Conservation (phyloP, 306 rosid species). For the Psophocarpus tetragonolobus region DNA sequence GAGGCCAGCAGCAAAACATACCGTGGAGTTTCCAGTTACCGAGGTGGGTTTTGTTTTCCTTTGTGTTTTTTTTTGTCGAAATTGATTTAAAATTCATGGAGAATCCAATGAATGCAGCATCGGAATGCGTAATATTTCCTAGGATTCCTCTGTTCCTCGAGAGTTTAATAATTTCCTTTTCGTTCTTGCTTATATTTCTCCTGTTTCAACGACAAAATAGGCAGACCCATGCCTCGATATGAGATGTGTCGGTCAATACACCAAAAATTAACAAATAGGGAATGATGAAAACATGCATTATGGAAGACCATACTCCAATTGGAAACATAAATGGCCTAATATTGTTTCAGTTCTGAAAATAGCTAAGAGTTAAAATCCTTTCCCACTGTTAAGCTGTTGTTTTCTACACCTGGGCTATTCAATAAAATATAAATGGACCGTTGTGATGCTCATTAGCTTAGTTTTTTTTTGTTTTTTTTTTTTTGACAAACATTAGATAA, state of each 20-base stretch:
- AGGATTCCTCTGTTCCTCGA: constrained; percentile 39
- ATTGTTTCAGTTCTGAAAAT: not conserved
- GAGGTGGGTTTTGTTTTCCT: constrained; percentile 49
- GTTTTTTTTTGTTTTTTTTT: too few species aligned
- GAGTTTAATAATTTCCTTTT: not conserved
- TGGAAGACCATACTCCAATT: not conserved
- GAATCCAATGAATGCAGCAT: constrained; percentile 32
- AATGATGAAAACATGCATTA: not conserved
- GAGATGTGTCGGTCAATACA: not conserved
- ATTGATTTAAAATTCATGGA: constrained; percentile 24
- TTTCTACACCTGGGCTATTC: not conserved
- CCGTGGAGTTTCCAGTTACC: constrained; percentile 59
- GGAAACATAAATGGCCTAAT: not conserved
- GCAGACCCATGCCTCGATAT: constrained; percentile 11
- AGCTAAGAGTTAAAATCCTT: constrained; percentile 3
- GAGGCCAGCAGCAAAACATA: constrained; percentile 60
- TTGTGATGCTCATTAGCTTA: not conserved
- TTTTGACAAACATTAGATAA: not conserved
- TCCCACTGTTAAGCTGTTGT: not conserved
- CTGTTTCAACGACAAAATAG: not conserved
- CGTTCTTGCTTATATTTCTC: constrained; percentile 1
- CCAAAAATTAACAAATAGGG: not conserved
- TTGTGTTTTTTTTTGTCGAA: constrained; percentile 13
- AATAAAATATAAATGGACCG: not conserved
- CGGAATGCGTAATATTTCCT: constrained; percentile 22